Percentiles rank a stretch among this genome's conserved stretches.
These are phyloP conservation scores for Dictyostelium purpureum DNA, from an alignment of 78 protist genomes.

Conservation along the genomic window DNA sequence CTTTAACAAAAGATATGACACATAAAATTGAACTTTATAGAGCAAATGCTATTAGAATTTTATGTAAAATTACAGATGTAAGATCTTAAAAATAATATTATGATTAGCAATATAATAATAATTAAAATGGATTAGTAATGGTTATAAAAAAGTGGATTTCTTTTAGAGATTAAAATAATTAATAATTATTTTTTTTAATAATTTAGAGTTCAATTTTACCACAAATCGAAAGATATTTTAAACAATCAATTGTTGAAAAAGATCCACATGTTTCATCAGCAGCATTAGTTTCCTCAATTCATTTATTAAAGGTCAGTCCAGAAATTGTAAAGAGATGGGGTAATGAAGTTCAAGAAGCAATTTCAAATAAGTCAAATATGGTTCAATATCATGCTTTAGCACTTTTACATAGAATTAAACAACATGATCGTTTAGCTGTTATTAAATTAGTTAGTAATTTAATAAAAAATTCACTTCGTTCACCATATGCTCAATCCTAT, in stretches of 20 bases:
- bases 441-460: constrained; percentile 86
- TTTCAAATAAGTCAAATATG: constrained; percentile 80
- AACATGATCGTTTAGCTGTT: constrained; percentile 93
- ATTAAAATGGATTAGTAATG: background rate
- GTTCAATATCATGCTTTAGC: constrained; percentile 98
- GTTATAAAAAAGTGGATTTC: background rate
- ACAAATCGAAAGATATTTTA: constrained; percentile 95
- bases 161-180: too few relatives aligned
- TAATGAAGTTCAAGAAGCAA: constrained; percentile 87
- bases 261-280: constrained; percentile 94
- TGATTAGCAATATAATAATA: too few relatives aligned
- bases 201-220: constrained; percentile 84
- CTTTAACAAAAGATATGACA: constrained; percentile 93
- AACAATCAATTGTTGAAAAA: constrained; percentile 97
- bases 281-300: constrained; percentile 96
- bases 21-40: constrained; percentile 87
- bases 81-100: background rate
- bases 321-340: constrained; percentile 89
- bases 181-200: too few relatives aligned
- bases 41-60: constrained; percentile 97
- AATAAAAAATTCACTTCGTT: constrained; percentile 81
- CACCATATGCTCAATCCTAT: constrained; percentile 92
- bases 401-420: constrained; percentile 90
- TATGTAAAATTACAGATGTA: constrained; percentile 94
- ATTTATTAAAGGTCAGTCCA: constrained; percentile 81